A percentile compares a stretch with the other conserved stretches of the same genome.
Evolutionary conservation across 176 grass and related monocot genomes (phyloP).

Genomic region (Triticum timopheevii): DNA sequence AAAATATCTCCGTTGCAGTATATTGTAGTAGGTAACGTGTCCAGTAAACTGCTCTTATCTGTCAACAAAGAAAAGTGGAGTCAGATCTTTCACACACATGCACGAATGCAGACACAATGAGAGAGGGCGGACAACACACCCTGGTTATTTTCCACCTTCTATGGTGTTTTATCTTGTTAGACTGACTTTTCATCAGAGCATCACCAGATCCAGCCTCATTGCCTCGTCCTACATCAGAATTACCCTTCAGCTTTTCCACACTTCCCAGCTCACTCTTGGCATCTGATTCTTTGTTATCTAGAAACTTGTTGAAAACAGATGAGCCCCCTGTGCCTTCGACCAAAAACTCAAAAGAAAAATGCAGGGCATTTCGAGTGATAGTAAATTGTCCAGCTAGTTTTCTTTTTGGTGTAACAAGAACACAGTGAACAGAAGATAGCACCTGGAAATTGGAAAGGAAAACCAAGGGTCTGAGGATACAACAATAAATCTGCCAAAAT

Average conservation of each 20-base stretch:
- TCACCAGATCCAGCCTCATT: constrained; percentile 44
- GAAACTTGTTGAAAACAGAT: constrained; percentile 80
- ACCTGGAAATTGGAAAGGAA: constrained; percentile 56
- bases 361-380: constrained; percentile 66
- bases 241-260: constrained; percentile 53
- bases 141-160: constrained; percentile 84
- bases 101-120: background rate
- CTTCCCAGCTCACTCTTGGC: constrained; percentile 63
- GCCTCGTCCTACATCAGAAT: constrained; percentile 55
- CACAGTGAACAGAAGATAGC: constrained; percentile 60
- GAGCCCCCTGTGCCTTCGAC: constrained; percentile 93
- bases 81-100: constrained; percentile 24
- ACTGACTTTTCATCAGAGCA: constrained; percentile 48
- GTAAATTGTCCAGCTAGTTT: constrained; percentile 81
- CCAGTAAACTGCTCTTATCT: constrained; percentile 97
- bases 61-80: constrained; percentile 37
- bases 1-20: constrained; percentile 93
- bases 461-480: constrained; percentile 11
- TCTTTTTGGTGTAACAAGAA: constrained; percentile 95
- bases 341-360: constrained; percentile 95
- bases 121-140: constrained; percentile 27
- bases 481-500: background rate
- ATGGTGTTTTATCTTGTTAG: constrained; percentile 92
- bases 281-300: constrained; percentile 65
- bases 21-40: constrained; percentile 92